Evolutionary conservation across 441 rosid species (phyloP).

Genomic region (Erodium texanum): DNA sequence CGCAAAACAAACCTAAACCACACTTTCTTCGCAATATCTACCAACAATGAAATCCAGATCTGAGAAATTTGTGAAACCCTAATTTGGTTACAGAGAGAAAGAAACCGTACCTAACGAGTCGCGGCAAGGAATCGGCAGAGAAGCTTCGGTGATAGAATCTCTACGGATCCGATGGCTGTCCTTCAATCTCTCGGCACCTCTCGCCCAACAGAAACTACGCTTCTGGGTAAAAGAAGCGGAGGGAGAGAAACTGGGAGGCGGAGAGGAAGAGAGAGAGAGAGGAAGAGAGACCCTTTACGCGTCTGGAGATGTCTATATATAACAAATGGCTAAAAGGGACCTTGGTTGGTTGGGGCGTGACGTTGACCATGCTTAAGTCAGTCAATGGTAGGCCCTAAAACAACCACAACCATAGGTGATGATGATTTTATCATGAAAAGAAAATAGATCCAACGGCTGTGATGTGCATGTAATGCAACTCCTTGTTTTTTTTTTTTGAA

Average conservation of each 20-base stretch:
- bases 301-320: constrained; percentile 15
- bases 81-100: not conserved
- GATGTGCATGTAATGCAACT: no score
- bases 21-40: not conserved
- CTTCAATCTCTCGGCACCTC: not conserved
- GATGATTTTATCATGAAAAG: no score
- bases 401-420: not conserved
- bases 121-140: not conserved
- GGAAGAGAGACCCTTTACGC: not conserved
- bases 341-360: not conserved
- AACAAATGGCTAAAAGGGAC: not conserved
- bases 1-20: not conserved
- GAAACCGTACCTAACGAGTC: constrained; percentile 22
- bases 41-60: constrained; percentile 15
- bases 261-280: not conserved
- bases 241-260: not conserved
- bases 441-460: no score
- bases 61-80: not conserved
- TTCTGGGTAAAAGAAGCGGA: constrained; percentile 2
- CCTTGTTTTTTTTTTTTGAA: no score
- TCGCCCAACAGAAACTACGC: not conserved
- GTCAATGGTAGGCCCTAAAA: not conserved
- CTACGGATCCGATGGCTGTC: not conserved
- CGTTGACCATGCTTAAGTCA: not conserved
- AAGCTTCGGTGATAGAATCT: not conserved